Conservation (phyloP, 306 rosid genomes). For the Cucurbita ficifolia region DNA sequence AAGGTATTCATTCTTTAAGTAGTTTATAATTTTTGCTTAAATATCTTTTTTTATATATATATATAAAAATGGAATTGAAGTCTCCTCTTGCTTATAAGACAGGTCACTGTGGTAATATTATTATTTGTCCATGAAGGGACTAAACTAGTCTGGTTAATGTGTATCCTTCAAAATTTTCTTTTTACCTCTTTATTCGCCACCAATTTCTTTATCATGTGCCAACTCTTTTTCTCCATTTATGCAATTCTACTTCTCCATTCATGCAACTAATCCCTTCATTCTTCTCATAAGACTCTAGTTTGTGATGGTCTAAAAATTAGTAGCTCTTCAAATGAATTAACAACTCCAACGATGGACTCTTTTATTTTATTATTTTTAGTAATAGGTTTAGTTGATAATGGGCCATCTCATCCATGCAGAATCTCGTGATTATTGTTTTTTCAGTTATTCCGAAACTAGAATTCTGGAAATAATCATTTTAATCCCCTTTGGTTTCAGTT, state of each 20-base stretch:
- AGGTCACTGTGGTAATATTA: neutral
- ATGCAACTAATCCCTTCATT: neutral
- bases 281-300: neutral
- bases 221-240: neutral
- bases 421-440: neutral
- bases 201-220: neutral
- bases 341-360: neutral
- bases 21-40: slow-evolving; percentile 1
- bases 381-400: neutral
- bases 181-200: neutral
- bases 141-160: neutral
- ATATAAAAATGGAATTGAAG: neutral
- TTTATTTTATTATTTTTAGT: neutral
- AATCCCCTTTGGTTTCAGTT: neutral
- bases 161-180: neutral
- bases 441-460: neutral
- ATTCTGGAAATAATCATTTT: neutral
- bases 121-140: neutral
- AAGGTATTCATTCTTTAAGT: slow-evolving; percentile 35
- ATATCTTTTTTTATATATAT: neutral
- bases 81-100: neutral
- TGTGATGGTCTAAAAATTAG: neutral
- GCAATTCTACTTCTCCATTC: neutral
- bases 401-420: neutral
- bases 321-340: neutral